phyloP scores from a whole-genome alignment of 2,329 filamentous ascomycete genomes.

The Colletotrichum nymphaeae region DNA sequence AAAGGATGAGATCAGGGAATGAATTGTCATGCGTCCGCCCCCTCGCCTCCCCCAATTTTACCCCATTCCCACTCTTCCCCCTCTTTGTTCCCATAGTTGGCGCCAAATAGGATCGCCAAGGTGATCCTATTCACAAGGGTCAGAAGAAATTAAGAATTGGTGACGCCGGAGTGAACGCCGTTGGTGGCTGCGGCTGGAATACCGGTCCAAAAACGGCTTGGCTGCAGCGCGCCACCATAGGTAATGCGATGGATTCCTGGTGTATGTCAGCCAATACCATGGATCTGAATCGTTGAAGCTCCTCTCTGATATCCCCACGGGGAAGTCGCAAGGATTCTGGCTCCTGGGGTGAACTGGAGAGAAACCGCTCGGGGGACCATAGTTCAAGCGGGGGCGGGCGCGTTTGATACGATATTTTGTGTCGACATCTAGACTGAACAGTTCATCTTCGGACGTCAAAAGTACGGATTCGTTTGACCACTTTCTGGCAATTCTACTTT shows the following conservation, averaged over 20 bases:
- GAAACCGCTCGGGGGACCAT: background rate
- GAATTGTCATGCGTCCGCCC: background rate
- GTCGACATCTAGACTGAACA: background rate
- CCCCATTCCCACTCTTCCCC: background rate
- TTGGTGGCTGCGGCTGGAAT: background rate
- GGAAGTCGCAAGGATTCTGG: slow-evolving; percentile 12
- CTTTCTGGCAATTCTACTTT: no score
- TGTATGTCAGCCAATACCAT: background rate
- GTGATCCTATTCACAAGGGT: background rate
- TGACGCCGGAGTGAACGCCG: background rate
- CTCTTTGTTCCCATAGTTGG: background rate
- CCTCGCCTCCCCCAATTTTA: background rate
- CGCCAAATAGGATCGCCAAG: background rate
- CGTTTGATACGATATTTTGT: background rate
- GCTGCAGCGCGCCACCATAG: background rate
- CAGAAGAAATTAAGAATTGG: background rate
- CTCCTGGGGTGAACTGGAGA: background rate
- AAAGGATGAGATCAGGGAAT: no score
- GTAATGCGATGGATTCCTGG: background rate
- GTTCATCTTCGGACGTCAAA: no score
- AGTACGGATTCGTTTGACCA: no score
- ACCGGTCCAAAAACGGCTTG: background rate
- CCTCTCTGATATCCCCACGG: slow-evolving; percentile 7
- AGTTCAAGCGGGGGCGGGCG: background rate
- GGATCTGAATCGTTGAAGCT: background rate